Evolutionary conservation across 495 filamentous ascomycete genomes (phyloP), one percentile per base, ranked within the genome.

Genomic region (Amphirosellinia nigrospora): DNA sequence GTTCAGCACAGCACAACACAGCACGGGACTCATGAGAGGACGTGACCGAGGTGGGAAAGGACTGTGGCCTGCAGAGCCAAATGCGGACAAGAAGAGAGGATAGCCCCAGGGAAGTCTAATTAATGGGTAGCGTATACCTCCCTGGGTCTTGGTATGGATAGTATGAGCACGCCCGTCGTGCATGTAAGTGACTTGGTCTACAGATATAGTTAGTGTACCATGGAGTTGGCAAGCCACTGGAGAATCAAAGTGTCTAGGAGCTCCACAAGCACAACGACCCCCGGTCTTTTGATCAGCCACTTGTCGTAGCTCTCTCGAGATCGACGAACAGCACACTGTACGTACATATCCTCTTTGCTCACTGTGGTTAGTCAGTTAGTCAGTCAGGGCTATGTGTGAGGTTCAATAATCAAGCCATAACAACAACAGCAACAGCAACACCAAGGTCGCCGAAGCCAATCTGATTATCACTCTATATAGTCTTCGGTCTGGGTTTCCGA

Each of bases 101-200:
- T 15, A 64, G n/a, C 6, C 46, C 63, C 45, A 39, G n/a, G 30
- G 46, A 52, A 23, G 46, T 65, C 34, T 53, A 3, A 41, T 39
- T 19, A 43, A 61, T 41, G 63, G 63, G 46, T 65, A 53, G 63
- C 63, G 46, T 65, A 52, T 65, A 50, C 43, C 16, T 36, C 11
- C 26, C 50, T 23, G 61, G 28, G 32, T 6, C 45, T 65, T 52
- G 62, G 62, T 53, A 52, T 39, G 26, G 6, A 45, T 62, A 39
- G 60, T 46, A 46, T 63, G 46, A 30, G 23, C 45, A 65, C 63
- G n/a, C 63, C 63, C 63, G 32, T 28, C 63, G 63, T 65, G 63
- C 23, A 50, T 46, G 32, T 60, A 15, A 23, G 26, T 32, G 45
- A 21, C 41, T 32, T 63, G 28, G 61, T 46, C 41, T 46, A 28